Base-by-base conservation (phyloP, 495 filamentous ascomycete genomes). In the Cladorrhinum samala region DNA sequence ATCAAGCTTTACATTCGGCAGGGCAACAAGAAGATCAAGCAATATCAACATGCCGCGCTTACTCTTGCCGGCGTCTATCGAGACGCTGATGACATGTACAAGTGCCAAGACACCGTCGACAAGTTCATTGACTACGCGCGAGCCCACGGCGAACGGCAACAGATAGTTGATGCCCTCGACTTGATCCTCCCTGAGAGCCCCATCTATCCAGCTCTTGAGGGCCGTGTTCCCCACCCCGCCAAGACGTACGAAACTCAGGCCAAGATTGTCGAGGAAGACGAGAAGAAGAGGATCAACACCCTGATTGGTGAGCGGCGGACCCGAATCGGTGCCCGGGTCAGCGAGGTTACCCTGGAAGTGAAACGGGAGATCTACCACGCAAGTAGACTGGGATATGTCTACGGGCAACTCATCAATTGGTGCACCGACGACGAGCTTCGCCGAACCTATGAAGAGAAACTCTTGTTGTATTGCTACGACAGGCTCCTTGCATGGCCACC, bases 301-400 rank as follows among this genome's bases (percentile, higher is more conserved):
- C 83, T 95, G 50, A 95, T 97, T 57, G 90, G 85, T 17, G 88
- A 92, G 62, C 81, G 93, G 11, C 81, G 91, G 46, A 95, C 91
- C 18, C 83, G 93, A 17, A 78, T 98, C 11, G 94, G 93, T 42
- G 90, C 91, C 18, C 84, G 79, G 23, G 74, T 92, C 53, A 85
- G 78, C 21, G 87, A 95, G 51, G 90, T 96, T 27, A 93, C 84
- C 0, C 60, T 80, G 14, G 89, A 96, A 49, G 93, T 96, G 27
- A 95, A 91, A 61, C 76, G 86, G 9, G 94, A 97, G 62, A 83
- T 95, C 5, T 80, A 87, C 49, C 73, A 72, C 30, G 72, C 77
- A 37, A 93, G 86, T 68, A 68, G 80, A 49, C 67, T 98, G 30
- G 88, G 88, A 60, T 61, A 78, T 8, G 63, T 95, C 18, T 98